These are phyloP conservation scores for Sanghuangporus weigelae DNA, from an alignment of 1,284 basidiomycete genomes.

Conservation along the genomic window DNA sequence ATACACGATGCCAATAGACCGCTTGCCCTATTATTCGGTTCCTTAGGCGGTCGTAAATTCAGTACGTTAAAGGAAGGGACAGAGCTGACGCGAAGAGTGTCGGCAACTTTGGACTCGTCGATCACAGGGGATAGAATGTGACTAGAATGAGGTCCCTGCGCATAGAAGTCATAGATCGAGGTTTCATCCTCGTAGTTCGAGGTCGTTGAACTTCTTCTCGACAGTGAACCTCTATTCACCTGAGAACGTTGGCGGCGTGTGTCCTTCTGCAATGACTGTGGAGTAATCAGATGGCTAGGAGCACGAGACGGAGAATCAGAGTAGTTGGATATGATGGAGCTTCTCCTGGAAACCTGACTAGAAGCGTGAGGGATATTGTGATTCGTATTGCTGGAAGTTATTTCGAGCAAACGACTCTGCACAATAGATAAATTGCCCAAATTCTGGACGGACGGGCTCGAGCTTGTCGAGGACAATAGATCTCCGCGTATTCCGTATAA, in stretches of 20 bases:
- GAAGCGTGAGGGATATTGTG: background rate
- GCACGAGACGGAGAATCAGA: background rate
- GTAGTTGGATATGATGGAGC: conserved; percentile 10
- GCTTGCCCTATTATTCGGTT: background rate
- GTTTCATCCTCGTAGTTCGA: conserved; percentile 6
- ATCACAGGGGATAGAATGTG: conserved; percentile 3
- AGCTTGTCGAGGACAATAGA: conserved; percentile 23
- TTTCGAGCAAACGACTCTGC: conserved; percentile 41
- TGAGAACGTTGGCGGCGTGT: background rate
- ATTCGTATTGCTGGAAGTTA: background rate
- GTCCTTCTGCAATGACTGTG: background rate
- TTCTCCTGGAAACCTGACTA: conserved; percentile 5
- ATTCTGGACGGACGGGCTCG: conserved; percentile 48
- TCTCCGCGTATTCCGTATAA: conserved; percentile 18
- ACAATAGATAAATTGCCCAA: conserved; percentile 47
- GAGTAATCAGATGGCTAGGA: conserved; percentile 5
- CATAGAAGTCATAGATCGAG: conserved; percentile 14
- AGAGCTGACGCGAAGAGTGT: background rate
- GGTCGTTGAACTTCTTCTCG: background rate
- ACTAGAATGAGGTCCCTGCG: background rate
- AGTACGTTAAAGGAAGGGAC: background rate
- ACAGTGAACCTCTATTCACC: background rate
- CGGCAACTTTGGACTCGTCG: background rate
- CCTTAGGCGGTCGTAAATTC: background rate
- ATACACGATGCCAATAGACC: background rate